These are phyloP conservation scores for Kuraishia floccosa DNA, from an alignment of 805 yeast genomes.

Conservation along the genomic window DNA sequence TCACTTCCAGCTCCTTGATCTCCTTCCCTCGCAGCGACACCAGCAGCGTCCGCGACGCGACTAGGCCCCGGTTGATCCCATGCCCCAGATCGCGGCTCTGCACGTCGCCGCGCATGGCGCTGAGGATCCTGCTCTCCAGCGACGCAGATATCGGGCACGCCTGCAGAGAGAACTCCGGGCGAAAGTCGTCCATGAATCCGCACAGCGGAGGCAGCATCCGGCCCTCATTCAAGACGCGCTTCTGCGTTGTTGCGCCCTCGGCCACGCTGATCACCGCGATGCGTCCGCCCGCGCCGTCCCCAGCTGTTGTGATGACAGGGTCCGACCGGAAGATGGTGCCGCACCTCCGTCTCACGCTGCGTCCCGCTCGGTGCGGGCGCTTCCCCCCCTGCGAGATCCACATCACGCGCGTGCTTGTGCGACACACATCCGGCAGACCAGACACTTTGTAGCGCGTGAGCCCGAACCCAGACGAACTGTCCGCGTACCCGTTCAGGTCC, in stretches of 20 bases:
- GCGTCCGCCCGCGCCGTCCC: conserved; percentile 1
- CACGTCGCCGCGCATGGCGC: conserved; percentile 37
- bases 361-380: too few species aligned
- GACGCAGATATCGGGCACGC: conserved; percentile 36
- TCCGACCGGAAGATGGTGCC: neutral
- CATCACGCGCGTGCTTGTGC: neutral
- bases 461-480: neutral
- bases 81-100: too few species aligned
- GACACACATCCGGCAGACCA: neutral
- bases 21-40: conserved; percentile 33
- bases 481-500: neutral
- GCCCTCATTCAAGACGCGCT: too few species aligned
- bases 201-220: conserved; percentile 5
- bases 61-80: conserved; percentile 20
- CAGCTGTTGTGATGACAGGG: conserved; percentile 3
- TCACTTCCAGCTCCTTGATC: conserved; percentile 30
- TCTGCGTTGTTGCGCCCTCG: conserved; percentile 9
- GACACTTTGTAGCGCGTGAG: neutral
- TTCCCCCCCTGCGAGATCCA: neutral
- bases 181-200: conserved; percentile 34
- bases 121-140: conserved; percentile 29
- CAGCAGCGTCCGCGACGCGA: conserved; percentile 22
- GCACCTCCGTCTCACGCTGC: neutral
- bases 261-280: neutral
- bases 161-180: conserved; percentile 40